phyloP scores from a whole-genome alignment of 805 yeast species.

The Suhomyces xylopsoci region DNA sequence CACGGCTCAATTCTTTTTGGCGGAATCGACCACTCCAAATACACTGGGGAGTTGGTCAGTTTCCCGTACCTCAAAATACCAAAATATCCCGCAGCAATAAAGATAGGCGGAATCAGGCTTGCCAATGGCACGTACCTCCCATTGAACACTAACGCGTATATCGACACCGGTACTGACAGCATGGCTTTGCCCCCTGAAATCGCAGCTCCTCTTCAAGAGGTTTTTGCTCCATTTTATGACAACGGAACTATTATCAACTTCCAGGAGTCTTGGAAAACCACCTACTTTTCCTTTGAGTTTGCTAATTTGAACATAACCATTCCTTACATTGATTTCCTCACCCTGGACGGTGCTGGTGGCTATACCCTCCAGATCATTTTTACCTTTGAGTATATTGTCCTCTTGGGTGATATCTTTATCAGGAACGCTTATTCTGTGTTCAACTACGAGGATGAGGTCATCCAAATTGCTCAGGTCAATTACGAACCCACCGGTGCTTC shows the following conservation, averaged over 20 bases:
- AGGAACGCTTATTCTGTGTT: conserved; percentile 23
- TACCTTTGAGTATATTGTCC: conserved; percentile 8
- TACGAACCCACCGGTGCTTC: not conserved
- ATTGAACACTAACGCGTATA: too few species aligned
- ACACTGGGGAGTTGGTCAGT: too few species aligned
- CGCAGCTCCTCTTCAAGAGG: too few species aligned
- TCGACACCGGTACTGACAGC: too few species aligned
- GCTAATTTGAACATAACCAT: not conserved
- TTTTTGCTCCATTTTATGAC: too few species aligned
- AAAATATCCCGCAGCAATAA: too few species aligned
- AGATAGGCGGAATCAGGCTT: too few species aligned
- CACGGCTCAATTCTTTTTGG: too few species aligned
- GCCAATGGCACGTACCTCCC: too few species aligned
- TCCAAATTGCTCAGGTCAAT: conserved; percentile 22
- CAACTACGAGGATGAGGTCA: conserved; percentile 21
- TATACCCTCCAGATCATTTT: not conserved
- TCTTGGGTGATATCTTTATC: conserved; percentile 26
- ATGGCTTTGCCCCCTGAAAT: not conserved
- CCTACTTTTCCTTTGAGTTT: not conserved
- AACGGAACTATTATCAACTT: not conserved
- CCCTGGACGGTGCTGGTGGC: not conserved
- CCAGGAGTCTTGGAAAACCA: not conserved
- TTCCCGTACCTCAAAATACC: too few species aligned
- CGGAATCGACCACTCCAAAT: too few species aligned
- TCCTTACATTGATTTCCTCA: not conserved